Evolutionary conservation across 164 flowering plant genomes (phyloP).

Genomic region (Kalanchoe fedtschenkoi): DNA sequence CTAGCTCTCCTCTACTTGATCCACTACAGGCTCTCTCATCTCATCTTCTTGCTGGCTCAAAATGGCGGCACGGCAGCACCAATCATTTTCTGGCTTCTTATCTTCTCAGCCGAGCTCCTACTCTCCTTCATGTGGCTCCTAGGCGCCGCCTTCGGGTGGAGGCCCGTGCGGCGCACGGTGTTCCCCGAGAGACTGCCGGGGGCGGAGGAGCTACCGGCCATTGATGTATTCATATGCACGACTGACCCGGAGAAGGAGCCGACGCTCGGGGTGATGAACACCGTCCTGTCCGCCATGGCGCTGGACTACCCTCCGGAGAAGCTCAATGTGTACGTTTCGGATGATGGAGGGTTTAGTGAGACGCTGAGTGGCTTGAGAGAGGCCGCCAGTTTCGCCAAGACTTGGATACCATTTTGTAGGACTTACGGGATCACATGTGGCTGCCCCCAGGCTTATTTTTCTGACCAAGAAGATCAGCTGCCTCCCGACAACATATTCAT

Average conservation of each 20-base stretch:
- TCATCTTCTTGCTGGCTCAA: not conserved
- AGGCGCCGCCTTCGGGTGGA: conserved; percentile 28
- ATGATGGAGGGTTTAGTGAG: conserved; percentile 45
- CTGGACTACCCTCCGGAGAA: conserved; percentile 55
- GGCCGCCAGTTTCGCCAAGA: conserved; percentile 33
- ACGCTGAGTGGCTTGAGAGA: conserved; percentile 31
- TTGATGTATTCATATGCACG: conserved; percentile 54
- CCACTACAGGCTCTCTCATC: conserved; percentile 17
- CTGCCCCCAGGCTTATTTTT: conserved; percentile 49
- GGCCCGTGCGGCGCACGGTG: conserved; percentile 35
- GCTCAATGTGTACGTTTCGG: conserved; percentile 57
- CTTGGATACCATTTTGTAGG: conserved; percentile 58
- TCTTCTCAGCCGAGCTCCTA: conserved; percentile 33
- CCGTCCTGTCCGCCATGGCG: conserved; percentile 57
- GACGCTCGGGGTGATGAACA: conserved; percentile 50
- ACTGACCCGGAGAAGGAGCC: conserved; percentile 57
- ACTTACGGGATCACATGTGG: conserved; percentile 25
- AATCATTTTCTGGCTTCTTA: conserved; percentile 18
- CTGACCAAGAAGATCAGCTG: conserved; percentile 3
- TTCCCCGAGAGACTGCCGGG: conserved; percentile 32
- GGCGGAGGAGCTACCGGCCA: conserved; percentile 25
- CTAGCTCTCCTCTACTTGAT: too few species aligned
- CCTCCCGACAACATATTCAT: conserved; percentile 10
- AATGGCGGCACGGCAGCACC: not conserved
- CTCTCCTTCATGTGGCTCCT: conserved; percentile 44